Percentiles rank a stretch among this genome's conserved stretches.
These are phyloP conservation scores for Fusarium protoensiforme DNA, from an alignment of 2,329 filamentous ascomycete species.

Conservation along the genomic window DNA sequence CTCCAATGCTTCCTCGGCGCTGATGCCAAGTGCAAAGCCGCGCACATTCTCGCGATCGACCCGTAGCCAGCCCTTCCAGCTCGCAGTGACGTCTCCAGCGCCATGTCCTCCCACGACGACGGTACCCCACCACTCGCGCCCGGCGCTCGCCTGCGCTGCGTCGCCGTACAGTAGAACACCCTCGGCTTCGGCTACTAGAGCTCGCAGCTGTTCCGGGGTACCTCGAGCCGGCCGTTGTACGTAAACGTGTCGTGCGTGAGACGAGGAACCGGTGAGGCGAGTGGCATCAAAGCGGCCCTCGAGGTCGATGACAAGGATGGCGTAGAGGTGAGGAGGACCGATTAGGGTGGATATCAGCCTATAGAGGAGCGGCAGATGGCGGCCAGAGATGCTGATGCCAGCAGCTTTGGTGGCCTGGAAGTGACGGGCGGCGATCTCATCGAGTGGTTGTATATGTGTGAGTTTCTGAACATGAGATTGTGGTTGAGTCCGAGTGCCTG, in stretches of 20 bases:
- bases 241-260: constrained; percentile 62
- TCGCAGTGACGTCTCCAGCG: constrained; percentile 47
- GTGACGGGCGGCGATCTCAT: constrained; percentile 58
- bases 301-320: constrained; percentile 66
- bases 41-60: constrained; percentile 57
- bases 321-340: constrained; percentile 57
- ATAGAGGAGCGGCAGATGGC: constrained; percentile 66
- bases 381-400: constrained; percentile 62
- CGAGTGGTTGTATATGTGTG: constrained; percentile 58
- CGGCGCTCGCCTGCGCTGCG: constrained; percentile 52
- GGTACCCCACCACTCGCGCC: constrained; percentile 68
- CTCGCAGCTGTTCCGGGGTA: constrained; percentile 43
- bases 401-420: constrained; percentile 60
- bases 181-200: constrained; percentile 54
- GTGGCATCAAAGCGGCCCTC: constrained; percentile 66
- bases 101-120: constrained; percentile 60
- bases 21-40: constrained; percentile 53
- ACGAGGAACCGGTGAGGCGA: constrained; percentile 51
- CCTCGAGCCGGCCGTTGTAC: constrained; percentile 55
- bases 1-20: constrained; percentile 57
- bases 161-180: constrained; percentile 63
- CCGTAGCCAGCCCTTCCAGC: constrained; percentile 63
- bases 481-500: constrained; percentile 21
- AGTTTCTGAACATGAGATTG: constrained; percentile 39
- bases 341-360: constrained; percentile 64